phyloP scores from a whole-genome alignment of 139 green algal genomes.

The Closterium sp. region DNA sequence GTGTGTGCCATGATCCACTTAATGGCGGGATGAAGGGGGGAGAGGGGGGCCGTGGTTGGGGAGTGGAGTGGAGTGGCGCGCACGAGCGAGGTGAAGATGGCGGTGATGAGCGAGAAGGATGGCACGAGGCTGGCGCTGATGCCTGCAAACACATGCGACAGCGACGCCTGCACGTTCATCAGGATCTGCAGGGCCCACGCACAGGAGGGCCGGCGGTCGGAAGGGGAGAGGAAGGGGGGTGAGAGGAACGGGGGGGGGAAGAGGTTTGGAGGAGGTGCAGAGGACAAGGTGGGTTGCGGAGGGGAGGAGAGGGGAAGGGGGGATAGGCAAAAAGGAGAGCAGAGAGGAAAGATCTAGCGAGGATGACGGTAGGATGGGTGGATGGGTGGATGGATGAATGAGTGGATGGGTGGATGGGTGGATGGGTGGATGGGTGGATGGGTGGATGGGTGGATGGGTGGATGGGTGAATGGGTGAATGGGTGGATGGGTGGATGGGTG shows the following conservation, averaged over 20 bases:
- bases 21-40: not conserved
- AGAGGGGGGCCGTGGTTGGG: too few species aligned
- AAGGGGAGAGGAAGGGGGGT: too few species aligned
- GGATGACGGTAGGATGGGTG: not conserved
- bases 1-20: too few species aligned
- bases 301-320: not conserved
- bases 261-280: too few species aligned
- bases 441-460: not conserved
- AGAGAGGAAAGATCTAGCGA: not conserved
- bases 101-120: not conserved
- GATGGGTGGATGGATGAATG: not conserved
- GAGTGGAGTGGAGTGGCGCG: too few species aligned
- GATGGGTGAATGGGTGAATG: too few species aligned
- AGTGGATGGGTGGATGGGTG: not conserved
- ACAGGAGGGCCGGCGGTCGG: too few species aligned
- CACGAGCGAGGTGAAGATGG: not conserved
- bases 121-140: not conserved
- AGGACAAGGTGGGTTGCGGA: not conserved
- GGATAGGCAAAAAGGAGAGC: not conserved
- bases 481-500: too few species aligned
- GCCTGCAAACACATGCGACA: not conserved
- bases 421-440: not conserved
- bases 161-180: not conserved
- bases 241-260: too few species aligned
- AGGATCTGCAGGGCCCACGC: not conserved